phyloP scores from a whole-genome alignment of 2,329 filamentous ascomycete genomes.

The Colletotrichum aenigma region DNA sequence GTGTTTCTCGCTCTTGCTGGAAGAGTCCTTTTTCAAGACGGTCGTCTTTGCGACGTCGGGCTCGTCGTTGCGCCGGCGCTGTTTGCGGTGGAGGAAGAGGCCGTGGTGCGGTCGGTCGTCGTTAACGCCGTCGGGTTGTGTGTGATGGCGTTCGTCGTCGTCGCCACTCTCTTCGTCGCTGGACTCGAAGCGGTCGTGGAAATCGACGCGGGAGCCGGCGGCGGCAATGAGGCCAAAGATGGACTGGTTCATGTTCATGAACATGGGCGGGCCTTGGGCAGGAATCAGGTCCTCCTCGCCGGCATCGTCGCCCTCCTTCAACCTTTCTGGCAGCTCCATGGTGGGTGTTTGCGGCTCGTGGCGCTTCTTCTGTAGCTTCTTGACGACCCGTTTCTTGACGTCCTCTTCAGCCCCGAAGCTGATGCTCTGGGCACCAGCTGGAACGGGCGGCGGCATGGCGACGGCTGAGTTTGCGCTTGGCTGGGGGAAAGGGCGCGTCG shows the following conservation, averaged over 20 bases:
- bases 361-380: slow-evolving; percentile 50
- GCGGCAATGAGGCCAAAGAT: slow-evolving; percentile 93
- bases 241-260: slow-evolving; percentile 87
- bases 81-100: slow-evolving; percentile 24
- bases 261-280: slow-evolving; percentile 52
- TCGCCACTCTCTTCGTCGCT: slow-evolving; percentile 81
- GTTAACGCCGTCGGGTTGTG: neutral
- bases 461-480: slow-evolving; percentile 6
- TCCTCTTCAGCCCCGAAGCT: slow-evolving; percentile 36
- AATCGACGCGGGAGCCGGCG: slow-evolving; percentile 81
- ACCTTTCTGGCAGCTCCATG: slow-evolving; percentile 57
- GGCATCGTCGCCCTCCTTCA: slow-evolving; percentile 55
- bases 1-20: slow-evolving; percentile 48
- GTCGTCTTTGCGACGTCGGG: slow-evolving; percentile 32
- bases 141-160: slow-evolving; percentile 31
- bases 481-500: neutral
- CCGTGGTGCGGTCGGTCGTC: neutral
- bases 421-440: slow-evolving; percentile 20
- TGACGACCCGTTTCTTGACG: slow-evolving; percentile 41
- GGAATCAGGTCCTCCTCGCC: slow-evolving; percentile 50
- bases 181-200: slow-evolving; percentile 81
- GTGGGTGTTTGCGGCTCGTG: slow-evolving; percentile 40
- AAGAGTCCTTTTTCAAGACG: slow-evolving; percentile 31
- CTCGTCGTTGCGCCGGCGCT: slow-evolving; percentile 44
- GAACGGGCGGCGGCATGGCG: slow-evolving; percentile 6